Evolutionary conservation across 345 rosid genomes (phyloP), one percentile per base, ranked within the genome.

Genomic region (Psidium guajava): DNA sequence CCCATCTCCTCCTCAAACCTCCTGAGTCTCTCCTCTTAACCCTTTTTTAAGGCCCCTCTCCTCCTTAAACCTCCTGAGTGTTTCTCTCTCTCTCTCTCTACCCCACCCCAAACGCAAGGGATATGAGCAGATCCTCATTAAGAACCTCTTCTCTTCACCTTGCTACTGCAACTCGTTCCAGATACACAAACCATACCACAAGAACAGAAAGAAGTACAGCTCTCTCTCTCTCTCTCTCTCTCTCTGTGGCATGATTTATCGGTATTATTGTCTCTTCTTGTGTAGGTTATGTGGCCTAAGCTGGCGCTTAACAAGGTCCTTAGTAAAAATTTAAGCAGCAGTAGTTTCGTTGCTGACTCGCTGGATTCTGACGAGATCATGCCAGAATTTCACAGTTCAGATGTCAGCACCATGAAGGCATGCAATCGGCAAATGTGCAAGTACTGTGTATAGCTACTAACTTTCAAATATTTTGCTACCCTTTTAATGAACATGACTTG

Each of bases 341-440:
- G 42, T 87, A 89, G 84, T 82, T 89, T 90, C 44, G 85, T 90
- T 0, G 90, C 92, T 5, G 91, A 90, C 83, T 86, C 84, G 42
- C 91, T 91, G 10, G 42, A 52, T 25, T 32, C 50, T 8, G 42
- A 32, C 24, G 73, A 14, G 50, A 54, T 83, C 74, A n/a, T 56
- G 44, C 84, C 84, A 1, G 12, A 56, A 40, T n/a, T 27, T 57
- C 84, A 22, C 13, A 8, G 51, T 24, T n/a, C 69, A 52, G 59
- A 82, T 36, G 74, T 22, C 21, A 15, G 40, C 74, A 69, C 64
- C 69, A 42, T 54, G 50, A 83, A 20, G 54, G 51, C 84, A 83
- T 57, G 53, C 74, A 56, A 12, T 47, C 73, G 11, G 42, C 84
- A 54, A 28, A 42, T 74, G 55, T 57, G 2, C 84, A 42, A 28